A percentile compares a stretch with the other conserved stretches of the same genome.
phyloP scores from a whole-genome alignment of 179 eudicot species.

The Silene vulgaris region DNA sequence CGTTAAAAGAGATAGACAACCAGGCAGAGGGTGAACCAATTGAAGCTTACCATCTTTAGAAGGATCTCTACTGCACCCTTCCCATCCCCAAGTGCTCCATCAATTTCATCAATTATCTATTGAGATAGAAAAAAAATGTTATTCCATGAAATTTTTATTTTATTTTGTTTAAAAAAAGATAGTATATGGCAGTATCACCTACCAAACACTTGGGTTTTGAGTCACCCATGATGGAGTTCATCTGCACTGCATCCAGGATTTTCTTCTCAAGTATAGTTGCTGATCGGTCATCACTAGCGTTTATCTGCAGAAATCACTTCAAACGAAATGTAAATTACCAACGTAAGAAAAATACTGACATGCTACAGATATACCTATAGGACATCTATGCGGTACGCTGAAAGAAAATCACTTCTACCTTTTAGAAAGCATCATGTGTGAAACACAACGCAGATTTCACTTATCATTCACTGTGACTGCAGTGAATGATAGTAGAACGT shows the following conservation, averaged over 20 bases:
- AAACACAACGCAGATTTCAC: not conserved
- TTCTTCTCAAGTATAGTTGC: constrained; percentile 69
- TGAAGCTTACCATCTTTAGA: constrained; percentile 63
- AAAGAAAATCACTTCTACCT: not conserved
- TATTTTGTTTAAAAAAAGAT: not conserved
- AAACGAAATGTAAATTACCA: constrained; percentile 11
- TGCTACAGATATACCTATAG: not conserved
- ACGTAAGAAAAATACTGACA: constrained; percentile 8
- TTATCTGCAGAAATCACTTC: constrained; percentile 52
- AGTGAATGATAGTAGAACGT: not conserved
- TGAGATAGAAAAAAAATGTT: constrained; percentile 16
- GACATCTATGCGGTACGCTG: not conserved
- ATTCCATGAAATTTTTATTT: not conserved
- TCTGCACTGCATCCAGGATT: constrained; percentile 90
- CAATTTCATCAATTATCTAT: constrained; percentile 96
- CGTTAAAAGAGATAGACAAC: not conserved
- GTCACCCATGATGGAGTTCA: constrained; percentile 83
- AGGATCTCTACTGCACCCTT: constrained; percentile 94
- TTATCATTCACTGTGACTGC: not conserved
- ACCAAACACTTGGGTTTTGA: constrained; percentile 97
- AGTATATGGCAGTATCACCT: constrained; percentile 26
- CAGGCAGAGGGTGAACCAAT: not conserved
- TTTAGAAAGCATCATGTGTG: not conserved
- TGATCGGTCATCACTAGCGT: constrained; percentile 97
- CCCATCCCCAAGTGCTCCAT: constrained; percentile 98